Base-by-base conservation (phyloP, 257 asterid species). In the Striga asiatica region DNA sequence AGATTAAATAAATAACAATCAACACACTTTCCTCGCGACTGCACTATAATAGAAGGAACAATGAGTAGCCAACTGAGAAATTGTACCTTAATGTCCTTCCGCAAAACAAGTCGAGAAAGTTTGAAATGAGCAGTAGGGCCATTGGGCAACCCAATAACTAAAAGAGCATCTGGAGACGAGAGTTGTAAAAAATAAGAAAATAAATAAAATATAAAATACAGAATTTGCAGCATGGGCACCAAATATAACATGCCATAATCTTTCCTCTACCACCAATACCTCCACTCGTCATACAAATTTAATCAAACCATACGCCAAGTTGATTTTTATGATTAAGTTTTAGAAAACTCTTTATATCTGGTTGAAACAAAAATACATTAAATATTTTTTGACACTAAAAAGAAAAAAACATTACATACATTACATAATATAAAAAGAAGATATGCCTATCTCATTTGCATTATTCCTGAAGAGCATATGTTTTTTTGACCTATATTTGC, bases 81-180 rank as follows among this genome's bases (percentile, higher is more conserved):
- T 2, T 58, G 9, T 41, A 89, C 97, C 94, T 87, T 91, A 45
- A 91, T 66, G 69, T 91, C 95, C 78, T 91, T 88, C 53, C 81
- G 85, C 75, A 91, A 68, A 62, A 73, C 81, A 69, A 91, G 87
- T 32, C 66, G 81, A 19, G 95, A 84, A 24, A 91, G 89, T 78
- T 84, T 91, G 78, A 91, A 87, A 76, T 91, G 96, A 20, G 96
- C 98, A 58, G 95, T 91, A 21, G 98, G 98, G 65, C 98, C 98
- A 61, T 74, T 81, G 25, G 98, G 98, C 51, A 91, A 66, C 50
- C 79, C 91, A 49, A 91, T 80, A 52, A 91, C 13, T 5, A 86
- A 64, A 42, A 91, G 79, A 66, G 85, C 97, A 77, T 91, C 98
- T 89, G 82, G 77, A 67, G 22, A 29, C 42, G 66, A 43, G 48